These are phyloP conservation scores for Plasmodium cynomolgi DNA, from an alignment of 169 alveolate species.

Conservation along the genomic window DNA sequence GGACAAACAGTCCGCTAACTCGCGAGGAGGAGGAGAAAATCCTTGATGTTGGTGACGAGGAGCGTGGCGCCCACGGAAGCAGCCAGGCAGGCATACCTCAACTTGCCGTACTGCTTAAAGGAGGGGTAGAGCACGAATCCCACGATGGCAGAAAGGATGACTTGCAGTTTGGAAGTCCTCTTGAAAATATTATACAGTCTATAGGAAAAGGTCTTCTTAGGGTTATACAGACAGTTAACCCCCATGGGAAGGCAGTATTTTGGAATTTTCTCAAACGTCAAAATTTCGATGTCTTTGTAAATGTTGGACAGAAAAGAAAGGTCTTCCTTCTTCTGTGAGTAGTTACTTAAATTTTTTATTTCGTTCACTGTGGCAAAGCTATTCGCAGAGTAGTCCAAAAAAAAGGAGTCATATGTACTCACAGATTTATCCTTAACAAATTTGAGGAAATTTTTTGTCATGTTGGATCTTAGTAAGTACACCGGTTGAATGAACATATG, in stretches of 20 bases:
- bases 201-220: conserved; percentile 32
- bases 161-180: conserved; percentile 29
- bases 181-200: conserved; percentile 17
- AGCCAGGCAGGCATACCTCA: conserved; percentile 19
- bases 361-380: conserved; percentile 42
- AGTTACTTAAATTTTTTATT: conserved; percentile 62
- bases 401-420: conserved; percentile 40
- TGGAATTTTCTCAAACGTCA: conserved; percentile 63
- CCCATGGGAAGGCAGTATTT: conserved; percentile 40
- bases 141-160: conserved; percentile 20
- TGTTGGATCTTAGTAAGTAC: conserved; percentile 16
- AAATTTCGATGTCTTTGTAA: conserved; percentile 69
- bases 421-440: conserved; percentile 35
- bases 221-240: conserved; percentile 44
- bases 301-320: conserved; percentile 36
- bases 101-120: conserved; percentile 49
- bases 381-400: conserved; percentile 58
- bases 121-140: conserved; percentile 17
- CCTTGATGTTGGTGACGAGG: conserved; percentile 21
- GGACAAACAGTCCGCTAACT: neutral
- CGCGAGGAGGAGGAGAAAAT: conserved; percentile 16
- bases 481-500: conserved; percentile 67
- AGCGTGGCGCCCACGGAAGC: conserved; percentile 6
- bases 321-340: conserved; percentile 53
- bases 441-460: conserved; percentile 39